Evolutionary conservation across 106 monocot genomes (phyloP).

Genomic region (Phalaenopsis aphrodite): DNA sequence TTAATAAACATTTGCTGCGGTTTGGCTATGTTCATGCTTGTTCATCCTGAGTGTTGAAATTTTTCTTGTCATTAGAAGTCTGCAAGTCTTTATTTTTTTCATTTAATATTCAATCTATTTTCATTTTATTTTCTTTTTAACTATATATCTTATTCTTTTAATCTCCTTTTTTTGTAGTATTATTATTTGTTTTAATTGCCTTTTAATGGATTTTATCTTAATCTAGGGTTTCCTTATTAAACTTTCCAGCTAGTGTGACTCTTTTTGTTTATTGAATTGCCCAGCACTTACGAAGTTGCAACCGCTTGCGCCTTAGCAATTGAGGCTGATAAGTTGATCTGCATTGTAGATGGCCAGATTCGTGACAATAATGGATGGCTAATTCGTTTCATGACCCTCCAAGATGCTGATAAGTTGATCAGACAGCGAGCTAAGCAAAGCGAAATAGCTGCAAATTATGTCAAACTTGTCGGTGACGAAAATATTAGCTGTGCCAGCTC

Average conservation of each 20-base stretch:
- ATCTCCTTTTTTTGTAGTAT: not conserved
- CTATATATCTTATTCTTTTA: not conserved
- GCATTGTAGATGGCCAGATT: slow-evolving; percentile 82
- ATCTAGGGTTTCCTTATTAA: not conserved
- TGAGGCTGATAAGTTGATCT: slow-evolving; percentile 87
- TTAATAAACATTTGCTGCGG: not conserved
- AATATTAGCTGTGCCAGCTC: slow-evolving; percentile 12
- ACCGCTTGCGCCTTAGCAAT: slow-evolving; percentile 88
- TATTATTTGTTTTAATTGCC: not conserved
- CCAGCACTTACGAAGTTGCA: slow-evolving; percentile 94
- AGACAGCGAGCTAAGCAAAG: slow-evolving; percentile 72
- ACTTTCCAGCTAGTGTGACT: not conserved
- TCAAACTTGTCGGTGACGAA: slow-evolving; percentile 57
- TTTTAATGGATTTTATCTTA: not conserved
- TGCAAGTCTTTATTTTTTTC: too few relatives aligned
- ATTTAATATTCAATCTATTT: not conserved
- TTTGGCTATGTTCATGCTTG: not conserved
- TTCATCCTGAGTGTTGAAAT: not conserved
- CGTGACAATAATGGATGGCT: slow-evolving; percentile 50
- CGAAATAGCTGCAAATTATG: slow-evolving; percentile 87
- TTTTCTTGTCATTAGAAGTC: not conserved
- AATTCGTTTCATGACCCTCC: slow-evolving; percentile 72
- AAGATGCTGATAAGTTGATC: slow-evolving; percentile 82
- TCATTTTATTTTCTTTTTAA: not conserved
- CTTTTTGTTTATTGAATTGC: slow-evolving; percentile 9